Conservation (phyloP, 116 monocot species). For the Dioscorea cayenensis region DNA sequence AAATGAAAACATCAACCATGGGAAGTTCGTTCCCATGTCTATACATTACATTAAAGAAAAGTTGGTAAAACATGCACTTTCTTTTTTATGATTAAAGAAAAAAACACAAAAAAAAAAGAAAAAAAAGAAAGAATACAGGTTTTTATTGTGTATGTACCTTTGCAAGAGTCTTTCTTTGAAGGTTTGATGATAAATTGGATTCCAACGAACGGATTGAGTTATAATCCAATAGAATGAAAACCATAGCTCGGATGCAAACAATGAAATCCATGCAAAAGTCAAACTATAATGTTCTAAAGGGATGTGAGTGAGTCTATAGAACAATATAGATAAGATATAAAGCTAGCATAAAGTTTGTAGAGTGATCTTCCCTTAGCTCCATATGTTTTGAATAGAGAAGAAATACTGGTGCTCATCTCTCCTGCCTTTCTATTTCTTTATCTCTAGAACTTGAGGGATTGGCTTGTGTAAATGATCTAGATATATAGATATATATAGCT, state of each 20-base stretch:
- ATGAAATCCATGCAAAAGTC: slow-evolving; percentile 51
- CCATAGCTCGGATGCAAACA: slow-evolving; percentile 61
- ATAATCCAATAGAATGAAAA: slow-evolving; percentile 64
- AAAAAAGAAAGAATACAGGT: no score
- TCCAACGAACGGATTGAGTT: slow-evolving; percentile 56
- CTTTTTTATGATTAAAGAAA: no score
- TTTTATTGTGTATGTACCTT: slow-evolving; percentile 19
- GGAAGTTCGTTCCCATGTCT: slow-evolving; percentile 36
- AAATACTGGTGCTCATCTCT: neutral
- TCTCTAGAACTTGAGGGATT: no score
- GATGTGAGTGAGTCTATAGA: slow-evolving; percentile 28
- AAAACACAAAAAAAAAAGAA: no score
- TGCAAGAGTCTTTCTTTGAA: slow-evolving; percentile 50
- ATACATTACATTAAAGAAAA: neutral
- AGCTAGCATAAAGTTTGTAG: slow-evolving; percentile 21
- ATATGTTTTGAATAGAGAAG: slow-evolving; percentile 38
- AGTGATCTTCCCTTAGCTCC: slow-evolving; percentile 14
- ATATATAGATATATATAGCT: no score
- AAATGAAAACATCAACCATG: slow-evolving; percentile 48
- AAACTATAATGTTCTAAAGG: slow-evolving; percentile 17
- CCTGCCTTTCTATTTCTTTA: neutral
- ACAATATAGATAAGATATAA: slow-evolving; percentile 26
- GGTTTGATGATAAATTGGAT: slow-evolving; percentile 31
- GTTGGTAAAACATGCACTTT: no score
- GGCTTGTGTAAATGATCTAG: no score